Conservation (phyloP, 441 rosid genomes). For the Pelargonium myrrhifolium region DNA sequence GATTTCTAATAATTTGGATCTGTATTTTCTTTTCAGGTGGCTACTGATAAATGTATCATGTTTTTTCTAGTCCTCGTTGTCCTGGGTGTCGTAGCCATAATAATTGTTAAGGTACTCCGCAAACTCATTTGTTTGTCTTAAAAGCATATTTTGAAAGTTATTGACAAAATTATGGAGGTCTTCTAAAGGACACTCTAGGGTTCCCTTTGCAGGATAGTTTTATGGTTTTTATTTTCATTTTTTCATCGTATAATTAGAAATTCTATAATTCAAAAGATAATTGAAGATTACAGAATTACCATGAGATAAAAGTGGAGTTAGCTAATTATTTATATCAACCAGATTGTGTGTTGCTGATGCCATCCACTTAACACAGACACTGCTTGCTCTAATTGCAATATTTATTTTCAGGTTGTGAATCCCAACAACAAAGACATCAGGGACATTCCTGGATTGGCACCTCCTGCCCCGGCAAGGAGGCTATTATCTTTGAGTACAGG, state of each 20-base stretch:
- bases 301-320: no score
- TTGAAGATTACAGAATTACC: no score
- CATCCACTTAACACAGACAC: not conserved
- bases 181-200: no score
- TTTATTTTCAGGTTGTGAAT: constrained; percentile 58
- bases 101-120: constrained; percentile 76
- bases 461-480: constrained; percentile 89
- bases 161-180: not conserved
- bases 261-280: no score
- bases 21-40: constrained; percentile 47
- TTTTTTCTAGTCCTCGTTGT: constrained; percentile 78
- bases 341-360: not conserved
- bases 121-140: not conserved
- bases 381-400: not conserved
- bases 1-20: constrained; percentile 3
- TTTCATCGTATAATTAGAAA: no score
- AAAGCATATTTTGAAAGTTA: not conserved
- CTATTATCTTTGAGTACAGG: constrained; percentile 45
- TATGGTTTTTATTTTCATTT: no score
- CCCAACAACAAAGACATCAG: constrained; percentile 85
- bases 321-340: no score
- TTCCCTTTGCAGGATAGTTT: not conserved
- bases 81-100: constrained; percentile 86
- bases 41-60: constrained; percentile 98
- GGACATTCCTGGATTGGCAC: constrained; percentile 98